phyloP scores from a whole-genome alignment of 192 early-diverging fungal species.

The Umbelopsis vinacea region DNA sequence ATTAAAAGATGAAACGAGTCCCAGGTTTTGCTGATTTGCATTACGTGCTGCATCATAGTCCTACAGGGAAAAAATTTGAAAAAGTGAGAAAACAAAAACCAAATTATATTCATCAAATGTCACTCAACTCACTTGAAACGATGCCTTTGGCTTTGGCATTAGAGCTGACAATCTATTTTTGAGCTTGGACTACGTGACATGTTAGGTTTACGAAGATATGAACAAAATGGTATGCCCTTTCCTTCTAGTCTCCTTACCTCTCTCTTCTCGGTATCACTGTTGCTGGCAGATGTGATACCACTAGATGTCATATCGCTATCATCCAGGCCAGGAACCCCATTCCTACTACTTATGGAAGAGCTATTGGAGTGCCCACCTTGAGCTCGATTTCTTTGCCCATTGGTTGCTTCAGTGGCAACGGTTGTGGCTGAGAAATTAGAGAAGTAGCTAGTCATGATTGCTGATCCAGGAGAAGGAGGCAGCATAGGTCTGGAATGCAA shows the following conservation, averaged over 20 bases:
- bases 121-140: conserved; percentile 28
- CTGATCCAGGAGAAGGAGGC: conserved; percentile 3
- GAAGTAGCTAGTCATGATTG: not conserved
- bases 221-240: not conserved
- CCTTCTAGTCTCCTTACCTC: not conserved
- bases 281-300: not conserved
- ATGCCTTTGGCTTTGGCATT: conserved; percentile 39
- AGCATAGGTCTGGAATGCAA: not conserved
- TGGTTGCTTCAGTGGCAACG: not conserved
- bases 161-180: conserved; percentile 24
- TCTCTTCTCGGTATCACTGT: not conserved
- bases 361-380: not conserved
- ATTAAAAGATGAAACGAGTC: not conserved
- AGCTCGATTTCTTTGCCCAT: not conserved
- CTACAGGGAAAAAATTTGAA: not conserved
- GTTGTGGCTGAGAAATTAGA: not conserved
- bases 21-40: not conserved
- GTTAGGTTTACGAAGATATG: not conserved
- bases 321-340: not conserved
- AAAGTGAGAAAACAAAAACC: not conserved
- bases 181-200: not conserved
- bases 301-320: not conserved
- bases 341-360: not conserved
- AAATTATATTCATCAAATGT: not conserved
- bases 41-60: not conserved